Conservation (phyloP, 768 basidiomycete genomes). For the Tubosaeta sp. region DNA sequence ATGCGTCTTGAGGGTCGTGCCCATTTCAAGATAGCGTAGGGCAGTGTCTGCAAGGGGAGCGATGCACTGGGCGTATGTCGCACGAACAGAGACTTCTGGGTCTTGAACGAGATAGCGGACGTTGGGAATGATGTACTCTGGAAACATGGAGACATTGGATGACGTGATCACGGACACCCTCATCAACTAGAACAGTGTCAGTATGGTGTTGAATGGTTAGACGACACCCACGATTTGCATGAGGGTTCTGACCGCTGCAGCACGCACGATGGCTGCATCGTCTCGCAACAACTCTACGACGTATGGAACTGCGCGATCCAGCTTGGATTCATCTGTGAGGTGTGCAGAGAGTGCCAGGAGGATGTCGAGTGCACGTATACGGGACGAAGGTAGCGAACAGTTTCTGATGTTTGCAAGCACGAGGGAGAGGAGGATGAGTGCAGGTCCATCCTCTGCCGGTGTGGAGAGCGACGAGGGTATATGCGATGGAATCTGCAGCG, state of each 20-base stretch:
- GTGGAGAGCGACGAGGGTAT: conserved; percentile 40
- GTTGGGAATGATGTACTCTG: conserved; percentile 94
- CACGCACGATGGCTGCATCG: conserved; percentile 78
- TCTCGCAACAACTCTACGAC: conserved; percentile 86
- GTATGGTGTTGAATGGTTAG: neutral
- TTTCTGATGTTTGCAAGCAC: conserved; percentile 88
- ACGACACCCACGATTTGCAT: conserved; percentile 69
- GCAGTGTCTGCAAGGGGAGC: conserved; percentile 83
- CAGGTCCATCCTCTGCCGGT: conserved; percentile 78
- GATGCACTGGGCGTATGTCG: conserved; percentile 81
- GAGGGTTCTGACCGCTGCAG: conserved; percentile 69
- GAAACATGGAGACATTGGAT: conserved; percentile 69
- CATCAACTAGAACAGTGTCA: conserved; percentile 43
- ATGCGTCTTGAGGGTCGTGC: conserved; percentile 83
- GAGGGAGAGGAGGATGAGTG: conserved; percentile 82
- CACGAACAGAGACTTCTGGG: conserved; percentile 76
- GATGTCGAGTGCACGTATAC: conserved; percentile 79
- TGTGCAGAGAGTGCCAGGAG: conserved; percentile 77
- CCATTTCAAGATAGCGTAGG: conserved; percentile 87
- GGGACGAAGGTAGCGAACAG: conserved; percentile 80
- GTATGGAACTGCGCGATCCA: conserved; percentile 91
- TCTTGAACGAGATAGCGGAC: conserved; percentile 79
- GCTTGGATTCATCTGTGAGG: conserved; percentile 90
- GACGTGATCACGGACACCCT: conserved; percentile 69
- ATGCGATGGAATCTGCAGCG: conserved; percentile 60